Conservation (phyloP, 192 early-diverging fungal genomes). For the Kickxella alabastrina region DNA sequence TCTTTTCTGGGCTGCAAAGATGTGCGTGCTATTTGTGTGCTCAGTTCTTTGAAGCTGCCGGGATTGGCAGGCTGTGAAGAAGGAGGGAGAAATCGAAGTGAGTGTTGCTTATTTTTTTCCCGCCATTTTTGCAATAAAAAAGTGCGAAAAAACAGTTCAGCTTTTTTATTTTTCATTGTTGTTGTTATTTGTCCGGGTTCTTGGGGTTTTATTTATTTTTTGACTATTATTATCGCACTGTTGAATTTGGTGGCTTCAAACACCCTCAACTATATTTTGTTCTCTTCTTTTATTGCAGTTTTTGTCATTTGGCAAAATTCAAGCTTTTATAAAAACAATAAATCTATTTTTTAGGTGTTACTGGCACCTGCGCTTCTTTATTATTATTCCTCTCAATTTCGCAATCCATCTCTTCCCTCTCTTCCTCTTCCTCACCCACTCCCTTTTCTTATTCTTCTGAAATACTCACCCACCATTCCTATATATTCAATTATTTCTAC, state of each 20-base stretch:
- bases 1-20: neutral
- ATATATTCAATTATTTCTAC: too few species aligned
- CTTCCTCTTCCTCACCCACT: neutral
- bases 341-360: neutral
- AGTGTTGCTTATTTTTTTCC: neutral
- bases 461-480: too few species aligned
- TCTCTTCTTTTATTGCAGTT: neutral
- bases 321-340: neutral
- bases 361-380: neutral
- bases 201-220: too few species aligned
- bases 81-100: too few species aligned
- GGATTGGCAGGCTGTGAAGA: too few species aligned
- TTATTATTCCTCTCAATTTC: neutral
- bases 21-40: too few species aligned
- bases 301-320: neutral
- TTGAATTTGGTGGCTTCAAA: too few species aligned
- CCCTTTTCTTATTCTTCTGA: conserved; percentile 4
- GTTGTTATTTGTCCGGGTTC: too few species aligned
- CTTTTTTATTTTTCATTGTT: neutral
- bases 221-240: too few species aligned
- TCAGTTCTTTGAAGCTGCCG: conserved; percentile 1
- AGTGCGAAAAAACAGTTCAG: neutral
- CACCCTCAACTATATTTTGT: neutral
- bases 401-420: neutral
- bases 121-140: neutral